Evolutionary conservation across 306 rosid genomes (phyloP), one percentile per base, ranked within the genome.

Genomic region (Chamaecrista fasciculata): DNA sequence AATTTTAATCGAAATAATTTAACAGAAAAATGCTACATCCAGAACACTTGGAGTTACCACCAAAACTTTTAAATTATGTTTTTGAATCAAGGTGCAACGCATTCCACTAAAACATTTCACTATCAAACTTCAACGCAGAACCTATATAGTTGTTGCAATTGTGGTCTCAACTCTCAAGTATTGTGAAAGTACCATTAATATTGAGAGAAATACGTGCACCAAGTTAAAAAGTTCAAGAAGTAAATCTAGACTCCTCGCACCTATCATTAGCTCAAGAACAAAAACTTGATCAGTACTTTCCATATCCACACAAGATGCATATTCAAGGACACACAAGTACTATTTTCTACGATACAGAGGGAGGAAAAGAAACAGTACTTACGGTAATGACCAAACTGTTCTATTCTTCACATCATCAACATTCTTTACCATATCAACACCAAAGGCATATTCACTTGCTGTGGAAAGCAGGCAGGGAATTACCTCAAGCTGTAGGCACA

Each of bases 381-480:
- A 93, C 98, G 97, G 98, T 63, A 93, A 80, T 69, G 91, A 85
- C 97, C 96, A 90, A 77, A 93, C 87, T 62, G 87, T 85, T 79
- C 79, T 88, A 82, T 85, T 78, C 75, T 72, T 76, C 78, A 74
- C 81, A 56, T 86, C 89, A 65, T 68, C 79, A 7, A 74, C 83
- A 49, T 81, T 67, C 60, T 70, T 57, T 69, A 37, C 80, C 31
- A 3, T 44, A 76, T 72, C 66, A 61, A 2, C 56, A 44, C 42
- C 72, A 29, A 82, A 76, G 36, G 70, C 44, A 75, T 40, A 20
- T 62, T 79, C 96, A 65, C 52, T 78, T 62, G 84, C 62, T 23
- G 96, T 76, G 72, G 96, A 84, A 46, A 93, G 96, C 80, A 93
- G 79, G 74, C 90, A 93, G 59, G 98, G 98, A 85, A 78, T 86